Base-by-base conservation (phyloP, 305 asterid genomes). In the Striga hermonthica region DNA sequence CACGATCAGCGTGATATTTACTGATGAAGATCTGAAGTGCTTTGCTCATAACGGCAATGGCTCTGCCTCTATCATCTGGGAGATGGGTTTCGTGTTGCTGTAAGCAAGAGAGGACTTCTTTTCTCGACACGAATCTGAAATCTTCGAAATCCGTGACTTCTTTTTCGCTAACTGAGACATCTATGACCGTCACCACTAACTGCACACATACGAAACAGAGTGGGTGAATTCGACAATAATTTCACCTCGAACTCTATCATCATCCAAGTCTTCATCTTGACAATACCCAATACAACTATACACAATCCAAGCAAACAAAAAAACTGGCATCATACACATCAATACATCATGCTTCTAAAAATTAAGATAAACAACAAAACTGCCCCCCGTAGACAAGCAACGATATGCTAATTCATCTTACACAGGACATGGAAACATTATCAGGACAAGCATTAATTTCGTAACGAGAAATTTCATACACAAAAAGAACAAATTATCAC, bases 31-130 rank as follows among this genome's bases (percentile, higher is more conserved):
- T 62, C 59, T 70, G 72, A 43, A 90, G 81, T 6, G 89, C 94
- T 72, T 80, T 82, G 66, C 44, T 81, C 97, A 93, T 88, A 28
- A 75, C 63, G 40, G 78, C 77, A 64, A 90, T 76, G 60, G 98
- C 95, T 78, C 79, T 74, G 71, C 94, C 95, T 72, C 98, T 85
- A 49, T 82, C 95, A 65, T 82, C 93, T 12, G 97, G 89, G 69
- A 89, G 91, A 70, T 62, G 65, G 55, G 57, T 28, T 16, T 43
- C 64, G 31, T 34, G 54, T n/a, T 78, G 72, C 57, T 22, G 31
- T 22, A 22, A 78, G 80, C 81, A 76, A 15, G 85, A 85, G 64
- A 93, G 91, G 40, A 88, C 78, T 52, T 86, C 94, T 58, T 80
- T 84, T 58, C 79, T 84, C 1, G 96, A 72, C 65, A 93, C 86